A percentile compares a stretch with the other conserved stretches of the same genome.
These are phyloP conservation scores for Vicia sativa DNA, from an alignment of 306 rosid species.

Conservation along the genomic window DNA sequence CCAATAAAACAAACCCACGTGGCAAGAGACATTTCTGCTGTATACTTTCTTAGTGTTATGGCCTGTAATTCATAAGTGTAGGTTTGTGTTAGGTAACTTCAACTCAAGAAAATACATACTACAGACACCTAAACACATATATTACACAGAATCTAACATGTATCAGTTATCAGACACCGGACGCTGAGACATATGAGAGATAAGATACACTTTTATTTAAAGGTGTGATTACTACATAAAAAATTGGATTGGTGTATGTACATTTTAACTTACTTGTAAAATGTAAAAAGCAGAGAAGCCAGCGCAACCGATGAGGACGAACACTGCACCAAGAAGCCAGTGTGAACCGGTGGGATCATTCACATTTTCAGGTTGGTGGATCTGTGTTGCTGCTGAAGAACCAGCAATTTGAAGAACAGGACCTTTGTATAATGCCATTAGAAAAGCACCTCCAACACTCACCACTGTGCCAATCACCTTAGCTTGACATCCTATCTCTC, in stretches of 20 bases:
- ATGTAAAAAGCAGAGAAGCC: conserved; percentile 71
- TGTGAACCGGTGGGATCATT: conserved; percentile 42
- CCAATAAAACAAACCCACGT: conserved; percentile 66
- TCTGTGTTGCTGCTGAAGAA: neutral
- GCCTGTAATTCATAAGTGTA: conserved; percentile 44
- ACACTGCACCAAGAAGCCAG: conserved; percentile 59
- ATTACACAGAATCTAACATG: too few relatives aligned
- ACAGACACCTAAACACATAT: too few relatives aligned
- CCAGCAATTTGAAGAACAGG: conserved; percentile 43
- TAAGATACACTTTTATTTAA: too few relatives aligned
- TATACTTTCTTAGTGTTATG: conserved; percentile 63
- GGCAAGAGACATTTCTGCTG: conserved; percentile 74
- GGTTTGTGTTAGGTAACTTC: neutral
- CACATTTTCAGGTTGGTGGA: conserved; percentile 35
- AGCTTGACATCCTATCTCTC: conserved; percentile 53
- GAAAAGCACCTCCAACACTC: conserved; percentile 70
- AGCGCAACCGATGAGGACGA: conserved; percentile 62
- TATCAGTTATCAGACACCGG: neutral
- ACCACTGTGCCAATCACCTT: conserved; percentile 68
- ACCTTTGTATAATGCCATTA: conserved; percentile 81
- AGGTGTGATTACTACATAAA: too few relatives aligned
- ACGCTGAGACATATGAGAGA: too few relatives aligned
- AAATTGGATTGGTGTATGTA: too few relatives aligned
- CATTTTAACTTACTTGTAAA: conserved; percentile 48
- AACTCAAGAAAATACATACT: neutral